Base-by-base conservation (phyloP, 2,329 filamentous ascomycete genomes). In the Ascochyta pisi region DNA sequence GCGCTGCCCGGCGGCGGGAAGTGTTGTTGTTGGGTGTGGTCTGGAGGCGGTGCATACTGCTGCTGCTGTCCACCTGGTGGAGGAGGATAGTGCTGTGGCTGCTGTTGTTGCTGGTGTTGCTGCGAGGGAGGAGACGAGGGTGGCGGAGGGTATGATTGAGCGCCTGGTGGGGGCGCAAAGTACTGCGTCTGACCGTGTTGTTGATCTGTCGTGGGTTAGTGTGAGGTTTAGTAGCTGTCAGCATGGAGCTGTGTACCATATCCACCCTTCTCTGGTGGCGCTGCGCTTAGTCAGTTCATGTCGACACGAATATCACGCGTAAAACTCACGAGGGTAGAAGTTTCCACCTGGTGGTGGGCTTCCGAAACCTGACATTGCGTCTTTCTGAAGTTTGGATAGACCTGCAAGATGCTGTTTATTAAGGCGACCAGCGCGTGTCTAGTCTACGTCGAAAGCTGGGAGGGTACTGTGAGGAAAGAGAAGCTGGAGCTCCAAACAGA, bases 141-240 rank as follows among this genome's bases (percentile, higher is more conserved):
- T 16, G 77, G 77, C 7, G 70, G 73, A 48, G 70, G 70, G 62
- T 74, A 75, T 47, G 70, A 60, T 46, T 66, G 68, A 54, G 64
- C 62, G 16, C 65, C 67, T 23, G 71, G 63, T 19, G 77, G 77
- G 50, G 76, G 75, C 22, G 75, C 63, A 54, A 74, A 78, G 61
- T 73, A 73, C 48, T 76, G 73, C 57, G 75, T 73, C 55, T 73
- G 69, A 22, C 60, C 61, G 47, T 69, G 70, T 19, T 67, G 66
- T 24, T 47, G 61, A 35, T 70, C 66, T 71, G 35, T 23, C 27
- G 29, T n/a, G 27, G 54, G 41, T 67, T 39, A 63, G 58, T 41
- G 4, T 29, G 33, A 41, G 24, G 27, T 41, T 50, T 35, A 29
- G 41, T 16, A 29, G 37, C 10, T 34, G 6, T 33, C 9, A 46